These are phyloP conservation scores for Naganishia friedmannii DNA, from an alignment of 768 basidiomycete species.

Conservation along the genomic window DNA sequence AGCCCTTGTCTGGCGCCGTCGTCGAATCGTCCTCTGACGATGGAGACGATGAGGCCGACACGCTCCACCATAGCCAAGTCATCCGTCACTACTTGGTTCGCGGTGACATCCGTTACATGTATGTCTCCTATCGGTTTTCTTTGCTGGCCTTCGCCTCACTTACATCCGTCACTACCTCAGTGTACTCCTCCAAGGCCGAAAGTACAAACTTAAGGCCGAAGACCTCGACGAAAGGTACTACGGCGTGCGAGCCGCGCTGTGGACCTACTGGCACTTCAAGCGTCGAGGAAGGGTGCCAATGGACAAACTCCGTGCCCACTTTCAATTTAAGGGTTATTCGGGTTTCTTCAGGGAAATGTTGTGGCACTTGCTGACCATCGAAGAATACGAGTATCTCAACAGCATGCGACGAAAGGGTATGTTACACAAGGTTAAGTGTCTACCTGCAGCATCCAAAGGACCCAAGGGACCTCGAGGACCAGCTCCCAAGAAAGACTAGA, in stretches of 20 bases:
- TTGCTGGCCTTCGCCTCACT: not conserved
- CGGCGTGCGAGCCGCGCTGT: not conserved
- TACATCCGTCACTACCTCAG: no score
- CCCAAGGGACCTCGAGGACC: not conserved
- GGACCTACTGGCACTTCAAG: not conserved
- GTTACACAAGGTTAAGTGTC: not conserved
- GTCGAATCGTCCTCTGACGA: not conserved
- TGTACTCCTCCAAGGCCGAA: no score
- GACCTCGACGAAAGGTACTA: not conserved
- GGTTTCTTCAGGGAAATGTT: not conserved
- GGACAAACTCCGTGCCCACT: not conserved
- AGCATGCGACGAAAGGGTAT: not conserved
- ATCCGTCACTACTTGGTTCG: not conserved
- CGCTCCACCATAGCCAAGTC: not conserved
- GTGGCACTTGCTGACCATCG: not conserved
- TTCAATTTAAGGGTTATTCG: not conserved
- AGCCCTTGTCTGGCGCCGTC: no score
- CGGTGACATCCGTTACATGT: not conserved
- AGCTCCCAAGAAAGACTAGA: not conserved
- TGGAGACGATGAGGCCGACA: not conserved
- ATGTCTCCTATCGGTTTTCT: not conserved
- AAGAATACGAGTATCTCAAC: not conserved
- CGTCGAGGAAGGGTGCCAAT: not conserved
- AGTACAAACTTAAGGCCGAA: not conserved
- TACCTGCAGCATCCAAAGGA: not conserved